These are phyloP conservation scores for Marchantia polymorpha DNA, from an alignment of 225 moss, liverwort and hornwort genomes.

Conservation along the genomic window DNA sequence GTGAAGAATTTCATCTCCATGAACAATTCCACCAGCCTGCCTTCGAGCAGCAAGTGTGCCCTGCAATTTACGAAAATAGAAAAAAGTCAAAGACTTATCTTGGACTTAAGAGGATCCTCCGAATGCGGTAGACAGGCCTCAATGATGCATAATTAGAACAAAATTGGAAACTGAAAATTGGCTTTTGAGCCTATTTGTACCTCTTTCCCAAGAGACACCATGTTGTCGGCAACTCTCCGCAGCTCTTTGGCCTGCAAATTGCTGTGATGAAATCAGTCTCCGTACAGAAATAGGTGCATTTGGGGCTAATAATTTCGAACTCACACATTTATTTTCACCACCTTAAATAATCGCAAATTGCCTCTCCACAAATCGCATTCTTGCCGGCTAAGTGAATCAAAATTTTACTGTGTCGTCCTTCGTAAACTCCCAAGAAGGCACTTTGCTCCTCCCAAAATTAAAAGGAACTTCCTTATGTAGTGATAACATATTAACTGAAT, in stretches of 20 bases:
- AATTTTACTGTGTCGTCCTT: too few species aligned
- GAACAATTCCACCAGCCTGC: constrained; percentile 73
- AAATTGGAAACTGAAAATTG: neutral
- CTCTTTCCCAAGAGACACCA: constrained; percentile 97
- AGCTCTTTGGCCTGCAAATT: constrained; percentile 83
- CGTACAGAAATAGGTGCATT: too few species aligned
- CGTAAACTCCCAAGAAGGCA: too few species aligned
- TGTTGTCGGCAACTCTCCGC: constrained; percentile 93
- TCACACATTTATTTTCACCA: too few species aligned
- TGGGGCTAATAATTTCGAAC: too few species aligned
- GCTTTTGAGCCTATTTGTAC: constrained; percentile 21
- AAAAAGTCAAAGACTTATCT: neutral
- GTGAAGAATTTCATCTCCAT: constrained; percentile 81
- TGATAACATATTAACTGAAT: too few species aligned
- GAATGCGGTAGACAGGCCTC: neutral
- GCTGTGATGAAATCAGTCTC: neutral
- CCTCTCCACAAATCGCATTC: too few species aligned
- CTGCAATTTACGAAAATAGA: constrained; percentile 27
- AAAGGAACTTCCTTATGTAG: too few species aligned
- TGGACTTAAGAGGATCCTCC: neutral
- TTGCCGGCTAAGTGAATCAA: too few species aligned
- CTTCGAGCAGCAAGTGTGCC: constrained; percentile 81
- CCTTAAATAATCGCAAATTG: too few species aligned
- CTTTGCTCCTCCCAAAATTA: too few species aligned
- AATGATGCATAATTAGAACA: too few species aligned